Evolutionary conservation across 2,329 filamentous ascomycete genomes (phyloP).

Genomic region (Fusarium albidum): DNA sequence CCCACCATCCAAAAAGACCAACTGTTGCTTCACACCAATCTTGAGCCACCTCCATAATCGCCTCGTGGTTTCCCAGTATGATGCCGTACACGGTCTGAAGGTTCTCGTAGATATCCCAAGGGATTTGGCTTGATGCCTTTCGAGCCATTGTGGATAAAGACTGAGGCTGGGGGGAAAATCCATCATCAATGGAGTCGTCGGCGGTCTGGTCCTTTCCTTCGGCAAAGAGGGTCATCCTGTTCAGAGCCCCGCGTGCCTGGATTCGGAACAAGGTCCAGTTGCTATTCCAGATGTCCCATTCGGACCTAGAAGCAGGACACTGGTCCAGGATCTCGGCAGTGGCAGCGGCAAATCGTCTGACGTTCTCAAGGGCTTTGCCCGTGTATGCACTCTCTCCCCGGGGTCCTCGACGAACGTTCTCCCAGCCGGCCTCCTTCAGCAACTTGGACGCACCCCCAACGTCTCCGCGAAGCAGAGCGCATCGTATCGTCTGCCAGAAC

Average conservation of each 20-base stretch:
- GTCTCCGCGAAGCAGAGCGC: slow-evolving; percentile 77
- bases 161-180: slow-evolving; percentile 53
- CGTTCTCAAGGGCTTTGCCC: slow-evolving; percentile 78
- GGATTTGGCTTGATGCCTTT: slow-evolving; percentile 85
- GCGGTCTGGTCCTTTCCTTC: slow-evolving; percentile 70
- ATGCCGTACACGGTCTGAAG: slow-evolving; percentile 83
- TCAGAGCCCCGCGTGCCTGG: slow-evolving; percentile 72
- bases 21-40: slow-evolving; percentile 94
- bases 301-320: slow-evolving; percentile 73
- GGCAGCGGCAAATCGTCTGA: slow-evolving; percentile 74
- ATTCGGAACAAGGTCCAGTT: slow-evolving; percentile 88
- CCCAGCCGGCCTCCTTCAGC: slow-evolving; percentile 80
- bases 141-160: slow-evolving; percentile 71
- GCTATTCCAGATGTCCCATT: slow-evolving; percentile 84
- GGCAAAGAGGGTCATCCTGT: slow-evolving; percentile 78
- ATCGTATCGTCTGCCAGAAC: slow-evolving; percentile 88
- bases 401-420: slow-evolving; percentile 74
- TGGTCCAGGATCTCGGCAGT: slow-evolving; percentile 74
- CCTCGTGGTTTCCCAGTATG: slow-evolving; percentile 76
- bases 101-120: slow-evolving; percentile 90
- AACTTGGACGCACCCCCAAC: slow-evolving; percentile 72
- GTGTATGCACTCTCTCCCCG: slow-evolving; percentile 73
- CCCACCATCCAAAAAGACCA: slow-evolving; percentile 90
- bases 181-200: slow-evolving; percentile 42
- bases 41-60: slow-evolving; percentile 79